These are phyloP conservation scores for Cladobotryum protrusum DNA, from an alignment of 2,329 filamentous ascomycete species.

Conservation along the genomic window DNA sequence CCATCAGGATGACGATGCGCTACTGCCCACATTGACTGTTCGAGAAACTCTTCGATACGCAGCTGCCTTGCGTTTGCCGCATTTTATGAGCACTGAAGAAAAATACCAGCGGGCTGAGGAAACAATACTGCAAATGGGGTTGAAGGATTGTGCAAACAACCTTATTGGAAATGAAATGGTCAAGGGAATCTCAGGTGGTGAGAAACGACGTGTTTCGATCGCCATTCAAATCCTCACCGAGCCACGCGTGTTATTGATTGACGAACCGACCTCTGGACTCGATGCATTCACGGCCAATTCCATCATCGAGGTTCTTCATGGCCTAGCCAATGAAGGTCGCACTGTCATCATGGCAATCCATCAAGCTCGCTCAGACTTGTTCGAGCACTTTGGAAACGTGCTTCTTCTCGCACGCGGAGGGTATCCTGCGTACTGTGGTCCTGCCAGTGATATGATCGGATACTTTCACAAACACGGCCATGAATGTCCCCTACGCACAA, in stretches of 20 bases:
- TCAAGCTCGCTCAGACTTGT: slow-evolving; percentile 68
- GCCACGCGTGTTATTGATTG: slow-evolving; percentile 64
- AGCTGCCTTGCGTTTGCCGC: slow-evolving; percentile 63
- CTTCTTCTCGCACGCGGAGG: slow-evolving; percentile 66
- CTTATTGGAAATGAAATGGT: slow-evolving; percentile 64
- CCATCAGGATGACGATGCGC: slow-evolving; percentile 70
- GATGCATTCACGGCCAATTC: slow-evolving; percentile 74
- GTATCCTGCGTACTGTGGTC: slow-evolving; percentile 59
- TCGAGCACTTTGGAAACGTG: slow-evolving; percentile 64
- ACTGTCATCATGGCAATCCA: slow-evolving; percentile 74
- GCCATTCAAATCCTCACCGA: slow-evolving; percentile 73
- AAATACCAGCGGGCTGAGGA: slow-evolving; percentile 65
- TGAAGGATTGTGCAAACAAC: slow-evolving; percentile 73
- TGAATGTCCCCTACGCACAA: slow-evolving; percentile 61
- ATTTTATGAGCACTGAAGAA: slow-evolving; percentile 62
- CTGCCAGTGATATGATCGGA: slow-evolving; percentile 55
- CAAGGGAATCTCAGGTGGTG: slow-evolving; percentile 74
- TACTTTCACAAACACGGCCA: slow-evolving; percentile 58
- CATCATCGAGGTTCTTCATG: slow-evolving; percentile 66
- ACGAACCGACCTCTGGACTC: slow-evolving; percentile 70
- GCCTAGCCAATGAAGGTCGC: slow-evolving; percentile 65
- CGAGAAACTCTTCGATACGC: slow-evolving; percentile 67
- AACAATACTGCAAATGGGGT: slow-evolving; percentile 65
- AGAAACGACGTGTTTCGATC: slow-evolving; percentile 72
- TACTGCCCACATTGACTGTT: slow-evolving; percentile 68